These are phyloP conservation scores for Globisporangium middletonii DNA, from an alignment of 352 stramenopile genomes.

Conservation along the genomic window DNA sequence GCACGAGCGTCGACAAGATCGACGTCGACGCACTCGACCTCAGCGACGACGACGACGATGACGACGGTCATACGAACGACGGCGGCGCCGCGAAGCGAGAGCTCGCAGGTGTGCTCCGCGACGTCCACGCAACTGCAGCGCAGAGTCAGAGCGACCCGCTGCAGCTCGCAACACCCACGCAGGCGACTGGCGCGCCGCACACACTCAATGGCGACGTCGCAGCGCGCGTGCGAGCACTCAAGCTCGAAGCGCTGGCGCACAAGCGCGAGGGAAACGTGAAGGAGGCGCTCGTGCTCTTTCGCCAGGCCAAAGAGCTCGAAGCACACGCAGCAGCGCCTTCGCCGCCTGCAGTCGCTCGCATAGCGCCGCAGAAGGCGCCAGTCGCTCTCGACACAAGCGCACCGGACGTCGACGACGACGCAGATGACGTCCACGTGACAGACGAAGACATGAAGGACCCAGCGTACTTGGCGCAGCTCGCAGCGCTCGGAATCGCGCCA, in stretches of 20 bases:
- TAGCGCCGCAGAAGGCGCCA: neutral
- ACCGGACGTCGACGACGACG: neutral
- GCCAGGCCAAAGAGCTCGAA: constrained; percentile 52
- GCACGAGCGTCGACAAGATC: constrained; percentile 13
- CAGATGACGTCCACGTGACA: constrained; percentile 54
- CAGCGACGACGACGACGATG: constrained; percentile 13
- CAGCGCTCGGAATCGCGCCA: constrained; percentile 31
- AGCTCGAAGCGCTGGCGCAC: constrained; percentile 44
- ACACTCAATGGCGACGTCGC: constrained; percentile 3
- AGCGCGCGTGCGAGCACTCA: constrained; percentile 34
- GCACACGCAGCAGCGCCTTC: constrained; percentile 7
- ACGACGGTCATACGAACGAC: constrained; percentile 12
- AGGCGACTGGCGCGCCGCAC: neutral
- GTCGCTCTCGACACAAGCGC: neutral
- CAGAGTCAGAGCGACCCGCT: constrained; percentile 15
- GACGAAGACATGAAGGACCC: constrained; percentile 76
- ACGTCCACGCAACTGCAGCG: constrained; percentile 25
- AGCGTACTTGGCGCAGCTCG: constrained; percentile 57
- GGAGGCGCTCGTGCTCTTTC: constrained; percentile 49
- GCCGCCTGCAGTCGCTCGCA: neutral
- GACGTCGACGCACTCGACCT: constrained; percentile 22
- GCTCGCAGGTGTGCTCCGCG: constrained; percentile 28
- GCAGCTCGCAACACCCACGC: neutral
- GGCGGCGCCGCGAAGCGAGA: constrained; percentile 23
- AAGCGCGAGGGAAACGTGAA: constrained; percentile 51